Evolutionary conservation across 169 alveolate species (phyloP), one percentile per base, ranked within the genome.

Genomic region (Plasmodium falciparum): DNA sequence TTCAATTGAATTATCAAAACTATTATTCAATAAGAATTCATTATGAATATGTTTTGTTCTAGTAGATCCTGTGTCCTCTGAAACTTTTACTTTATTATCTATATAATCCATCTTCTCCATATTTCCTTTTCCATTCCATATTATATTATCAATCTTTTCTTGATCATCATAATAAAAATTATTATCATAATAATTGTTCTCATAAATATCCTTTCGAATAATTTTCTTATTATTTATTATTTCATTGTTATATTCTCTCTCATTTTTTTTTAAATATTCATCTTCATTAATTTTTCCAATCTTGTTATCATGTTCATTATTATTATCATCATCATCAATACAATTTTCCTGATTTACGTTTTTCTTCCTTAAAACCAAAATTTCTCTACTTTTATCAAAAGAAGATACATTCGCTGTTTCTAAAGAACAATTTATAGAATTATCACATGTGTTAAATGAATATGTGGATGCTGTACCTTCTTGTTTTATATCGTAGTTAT

Each of bases 331-430:
- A 22, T 65, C 54, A 7, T 20, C 54, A 24, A 49, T 49, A 22
- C n/a, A 29, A 4, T 63, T 63, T 8, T 66, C 89, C 26, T 47
- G 47, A 26, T 24, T 49, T 8, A 6, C 13, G 47, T 65, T 69
- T 13, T 24, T 52, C 8, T 70, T 76, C 20, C 22, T 59, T 33
- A 66, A 76, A 15, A 63, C 15, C 0, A 65, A 26, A 9, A 62
- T 0, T 20, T 83, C 91, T 59, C 62, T 58, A 17, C 71, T 73
- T 69, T 83, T 83, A 24, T 83, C 91, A 33, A 52, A 83, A 9
- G 85, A 83, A 43, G 85, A 83, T 15, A 70, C 39, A 59, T 83
- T 83, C 43, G 91, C 59, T 56, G 67, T 83, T 83, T 83, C 91
- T 3, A 73, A 17, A 2, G 91, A 83, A 26, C 62, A 58, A 56